These are phyloP conservation scores for Sphaerulina populicola DNA, from an alignment of 2,329 filamentous ascomycete genomes.

Conservation along the genomic window DNA sequence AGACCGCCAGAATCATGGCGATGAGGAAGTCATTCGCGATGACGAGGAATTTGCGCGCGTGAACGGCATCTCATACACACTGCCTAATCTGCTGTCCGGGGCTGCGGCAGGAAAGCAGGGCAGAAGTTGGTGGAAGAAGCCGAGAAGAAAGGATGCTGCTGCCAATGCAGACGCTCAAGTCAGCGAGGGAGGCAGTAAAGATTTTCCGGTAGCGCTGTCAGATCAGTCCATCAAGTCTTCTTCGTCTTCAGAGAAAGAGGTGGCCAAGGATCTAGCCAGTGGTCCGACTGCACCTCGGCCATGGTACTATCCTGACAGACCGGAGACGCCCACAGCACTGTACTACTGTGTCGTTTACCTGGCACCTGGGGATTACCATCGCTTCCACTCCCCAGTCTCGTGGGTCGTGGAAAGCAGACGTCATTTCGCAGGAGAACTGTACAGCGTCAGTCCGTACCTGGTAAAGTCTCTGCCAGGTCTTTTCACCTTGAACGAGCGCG, in stretches of 20 bases:
- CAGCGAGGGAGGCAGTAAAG: slow-evolving; percentile 14
- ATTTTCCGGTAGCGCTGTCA: slow-evolving; percentile 33
- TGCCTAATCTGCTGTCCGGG: slow-evolving; percentile 83
- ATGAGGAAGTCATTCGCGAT: slow-evolving; percentile 57
- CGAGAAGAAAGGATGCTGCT: slow-evolving; percentile 22
- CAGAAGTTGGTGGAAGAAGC: slow-evolving; percentile 25
- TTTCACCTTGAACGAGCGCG: slow-evolving; percentile 93
- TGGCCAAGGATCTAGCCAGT: slow-evolving; percentile 72
- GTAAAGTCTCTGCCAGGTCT: slow-evolving; percentile 86
- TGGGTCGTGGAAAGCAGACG: slow-evolving; percentile 92
- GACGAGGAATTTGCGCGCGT: slow-evolving; percentile 90
- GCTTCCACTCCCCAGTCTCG: slow-evolving; percentile 88
- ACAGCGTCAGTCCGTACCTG: slow-evolving; percentile 88
- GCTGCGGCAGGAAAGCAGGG: slow-evolving; percentile 15
- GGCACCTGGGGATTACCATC: slow-evolving; percentile 94
- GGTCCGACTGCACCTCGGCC: slow-evolving; percentile 49
- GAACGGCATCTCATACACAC: slow-evolving; percentile 91
- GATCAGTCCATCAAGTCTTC: slow-evolving; percentile 67
- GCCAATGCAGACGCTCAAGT: slow-evolving; percentile 14
- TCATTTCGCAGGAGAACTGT: slow-evolving; percentile 96
- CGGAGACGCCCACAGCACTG: slow-evolving; percentile 52
- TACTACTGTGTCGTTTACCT: slow-evolving; percentile 96
- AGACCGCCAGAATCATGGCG: slow-evolving; percentile 35
- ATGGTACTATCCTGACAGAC: slow-evolving; percentile 40
- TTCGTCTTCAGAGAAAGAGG: slow-evolving; percentile 68